Evolutionary conservation across 176 grass and related monocot species (phyloP), one percentile per base, ranked within the genome.

Genomic region (Ensete glaucum): DNA sequence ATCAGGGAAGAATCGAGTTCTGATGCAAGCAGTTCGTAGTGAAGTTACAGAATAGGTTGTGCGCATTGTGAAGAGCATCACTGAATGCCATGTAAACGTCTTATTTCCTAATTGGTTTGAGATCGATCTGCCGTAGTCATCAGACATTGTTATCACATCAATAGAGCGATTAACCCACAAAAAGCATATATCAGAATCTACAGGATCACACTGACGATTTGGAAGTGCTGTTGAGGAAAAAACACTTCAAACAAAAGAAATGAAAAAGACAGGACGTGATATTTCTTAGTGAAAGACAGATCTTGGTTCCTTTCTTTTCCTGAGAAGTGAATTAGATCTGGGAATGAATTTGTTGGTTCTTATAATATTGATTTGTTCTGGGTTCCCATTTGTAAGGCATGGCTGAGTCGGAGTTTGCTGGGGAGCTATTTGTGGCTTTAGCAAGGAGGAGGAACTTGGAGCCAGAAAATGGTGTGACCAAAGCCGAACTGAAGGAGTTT

Each of bases 391-490:
- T 73, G 62, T 67, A 79, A 97, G 94, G 94, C 67, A 98, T 98
- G 94, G 90, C 85, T 13, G 93, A 95, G 73, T 95, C 88, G 82
- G 94, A 98, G 78, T 98, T 98, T 53, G 94, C 94, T 27, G 80
- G 89, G 19, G 94, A 98, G 86, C 56, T 98, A 74, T 93, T 98
- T 59, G 85, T 81, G 26, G 76, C 94, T 52, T 43, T 98, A 84
- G 88, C 90, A 19, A 77, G 94, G 80, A 84, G 94, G 68, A 76
- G 88, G 66, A 70, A 74, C 67, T 73, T 98, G 22, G 82, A 98
- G 22, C 77, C 85, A 0, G 82, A 80, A 1, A 67, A 83, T 3
- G 94, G 94, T 71, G 76, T 98, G 73, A 87, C 54, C 74, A 89
- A 86, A 71, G 86, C 91, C 9, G 83, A 98, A 85, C 58, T 98